Conservation (phyloP, 139 green algal species). For the Coelastrella sp. region DNA sequence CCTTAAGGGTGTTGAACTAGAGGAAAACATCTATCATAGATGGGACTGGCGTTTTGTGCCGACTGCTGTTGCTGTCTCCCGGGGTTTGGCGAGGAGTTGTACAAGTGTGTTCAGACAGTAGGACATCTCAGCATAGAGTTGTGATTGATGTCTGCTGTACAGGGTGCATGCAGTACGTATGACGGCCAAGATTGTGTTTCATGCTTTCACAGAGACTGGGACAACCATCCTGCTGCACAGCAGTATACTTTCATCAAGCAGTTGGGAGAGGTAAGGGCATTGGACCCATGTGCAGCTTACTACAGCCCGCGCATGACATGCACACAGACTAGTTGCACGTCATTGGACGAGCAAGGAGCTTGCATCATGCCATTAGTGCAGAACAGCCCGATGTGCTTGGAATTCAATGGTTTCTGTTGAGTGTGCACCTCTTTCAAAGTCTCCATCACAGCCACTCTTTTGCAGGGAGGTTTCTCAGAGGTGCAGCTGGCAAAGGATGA, state of each 20-base stretch:
- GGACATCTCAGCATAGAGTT: too few species aligned
- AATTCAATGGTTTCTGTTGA: too few species aligned
- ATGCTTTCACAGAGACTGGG: slow-evolving; percentile 45
- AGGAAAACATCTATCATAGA: background rate
- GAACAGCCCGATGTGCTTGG: background rate
- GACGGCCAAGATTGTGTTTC: too few species aligned
- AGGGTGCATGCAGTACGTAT: too few species aligned
- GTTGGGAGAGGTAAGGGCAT: slow-evolving; percentile 45
- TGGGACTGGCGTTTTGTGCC: background rate
- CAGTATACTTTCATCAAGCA: slow-evolving; percentile 44
- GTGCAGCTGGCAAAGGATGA: slow-evolving; percentile 52
- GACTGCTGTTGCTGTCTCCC: background rate
- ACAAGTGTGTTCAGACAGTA: too few species aligned
- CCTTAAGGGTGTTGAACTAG: too few species aligned
- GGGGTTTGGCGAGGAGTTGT: slow-evolving; percentile 26
- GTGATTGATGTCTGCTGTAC: too few species aligned
- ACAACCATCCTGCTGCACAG: slow-evolving; percentile 41
- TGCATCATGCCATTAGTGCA: background rate
- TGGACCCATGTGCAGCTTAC: background rate
- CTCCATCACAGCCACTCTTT: too few species aligned
- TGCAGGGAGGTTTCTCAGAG: slow-evolving; percentile 62
- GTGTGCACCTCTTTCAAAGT: too few species aligned
- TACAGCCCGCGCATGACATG: too few species aligned
- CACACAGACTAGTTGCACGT: too few species aligned
- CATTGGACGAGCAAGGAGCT: too few species aligned